Base-by-base conservation (phyloP, 768 basidiomycete genomes). In the Trametes sanguinea region DNA sequence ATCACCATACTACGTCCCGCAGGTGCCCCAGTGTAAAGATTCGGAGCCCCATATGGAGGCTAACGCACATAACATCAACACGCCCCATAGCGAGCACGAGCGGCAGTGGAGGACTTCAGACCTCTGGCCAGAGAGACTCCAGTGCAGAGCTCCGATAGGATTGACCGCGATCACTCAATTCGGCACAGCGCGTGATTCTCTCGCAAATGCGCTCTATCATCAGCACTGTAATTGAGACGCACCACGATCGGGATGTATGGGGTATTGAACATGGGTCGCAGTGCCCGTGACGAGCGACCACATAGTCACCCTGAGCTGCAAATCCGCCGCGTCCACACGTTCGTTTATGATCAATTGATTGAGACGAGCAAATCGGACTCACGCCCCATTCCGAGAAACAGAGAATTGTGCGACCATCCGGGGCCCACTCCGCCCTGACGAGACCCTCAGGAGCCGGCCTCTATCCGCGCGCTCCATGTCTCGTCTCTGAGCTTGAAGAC, bases 321-420 rank as follows among this genome's bases (percentile, higher is more conserved):
- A 37, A 1, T 37, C 35, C 6, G 35, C 1, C 35, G 35, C 35
- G 35, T 37, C 35, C 35, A 6, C 10, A 10, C 5, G 10, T 37
- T 37, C 35, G 10, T 5, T 10, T 37, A 10, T 6, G 35, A 10
- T 43, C 14, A 6, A 43, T n/a, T 16, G 45, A 39, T 35, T 43
- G 35, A 10, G 14, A 5, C 44, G 4, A 8, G n/a, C 17, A 55
- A 2, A 57, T 63, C 42, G 45, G 33, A 17, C 94, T 79, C 77
- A 95, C 95, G 68, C 90, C 92, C 89, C 92, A 92, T 67, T 95
- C 91, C 3, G 93, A 95, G 75, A 95, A 98, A 69, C 92, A 95
- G 33, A 97, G 75, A 4, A 97, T 78, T 14, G 85, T 86, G 40
- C 90, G 81, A 14, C 93, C 93, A 70, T 90, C 90, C 2, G 89